phyloP scores from a whole-genome alignment of 495 filamentous ascomycete species.

The Podospora fimiseda region DNA sequence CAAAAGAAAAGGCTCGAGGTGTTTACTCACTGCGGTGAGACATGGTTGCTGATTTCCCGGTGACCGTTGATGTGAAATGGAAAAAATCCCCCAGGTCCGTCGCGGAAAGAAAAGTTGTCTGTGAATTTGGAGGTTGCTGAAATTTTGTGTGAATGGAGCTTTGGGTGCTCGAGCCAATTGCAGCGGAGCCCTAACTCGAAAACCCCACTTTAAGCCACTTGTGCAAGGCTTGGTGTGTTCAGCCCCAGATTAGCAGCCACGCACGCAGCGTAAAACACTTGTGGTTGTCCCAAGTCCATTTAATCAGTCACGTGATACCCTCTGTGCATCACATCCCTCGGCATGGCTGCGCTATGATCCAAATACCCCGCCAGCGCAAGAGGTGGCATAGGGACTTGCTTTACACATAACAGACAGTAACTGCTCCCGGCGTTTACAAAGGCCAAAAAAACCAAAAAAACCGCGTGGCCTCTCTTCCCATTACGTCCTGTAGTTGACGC shows the following conservation, averaged over 20 bases:
- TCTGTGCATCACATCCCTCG: too few species aligned
- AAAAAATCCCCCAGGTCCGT: slow-evolving; percentile 22
- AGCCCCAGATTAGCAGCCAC: too few species aligned
- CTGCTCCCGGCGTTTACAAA: too few species aligned
- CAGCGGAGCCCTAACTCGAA: slow-evolving; percentile 28
- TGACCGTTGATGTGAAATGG: slow-evolving; percentile 22
- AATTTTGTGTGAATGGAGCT: slow-evolving; percentile 29
- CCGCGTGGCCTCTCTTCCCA: too few species aligned
- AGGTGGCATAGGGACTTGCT: too few species aligned
- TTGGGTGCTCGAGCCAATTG: slow-evolving; percentile 19
- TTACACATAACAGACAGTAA: too few species aligned
- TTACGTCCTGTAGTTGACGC: too few species aligned
- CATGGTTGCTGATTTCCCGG: slow-evolving; percentile 29
- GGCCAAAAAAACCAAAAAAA: too few species aligned
- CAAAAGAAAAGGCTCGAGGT: not conserved
- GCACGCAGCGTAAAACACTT: too few species aligned
- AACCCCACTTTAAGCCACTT: not conserved
- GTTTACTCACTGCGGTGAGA: slow-evolving; percentile 33
- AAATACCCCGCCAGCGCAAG: too few species aligned
- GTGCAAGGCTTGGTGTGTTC: not conserved
- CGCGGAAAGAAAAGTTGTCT: slow-evolving; percentile 13
- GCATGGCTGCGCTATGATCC: too few species aligned
- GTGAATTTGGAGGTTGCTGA: slow-evolving; percentile 16
- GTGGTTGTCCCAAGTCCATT: not conserved
- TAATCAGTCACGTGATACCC: not conserved